Conservation (phyloP, 2,329 filamentous ascomycete genomes). For the Knufia fluminis region DNA sequence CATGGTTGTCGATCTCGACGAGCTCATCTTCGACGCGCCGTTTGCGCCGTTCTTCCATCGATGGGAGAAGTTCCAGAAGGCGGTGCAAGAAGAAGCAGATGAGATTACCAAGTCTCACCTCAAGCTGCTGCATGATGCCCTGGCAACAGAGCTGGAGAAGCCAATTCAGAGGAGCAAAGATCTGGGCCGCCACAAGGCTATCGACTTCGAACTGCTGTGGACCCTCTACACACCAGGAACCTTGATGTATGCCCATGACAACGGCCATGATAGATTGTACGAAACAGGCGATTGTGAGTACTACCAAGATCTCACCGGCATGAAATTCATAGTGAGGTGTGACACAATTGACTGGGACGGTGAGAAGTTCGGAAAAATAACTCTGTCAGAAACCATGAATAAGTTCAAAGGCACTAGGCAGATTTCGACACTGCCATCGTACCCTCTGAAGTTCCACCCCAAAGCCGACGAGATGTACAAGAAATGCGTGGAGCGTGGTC, state of each 20-base stretch:
- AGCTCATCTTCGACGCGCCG: slow-evolving; percentile 51
- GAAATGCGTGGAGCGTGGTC: slow-evolving; percentile 11
- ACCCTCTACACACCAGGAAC: slow-evolving; percentile 13
- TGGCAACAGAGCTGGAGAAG: slow-evolving; percentile 7
- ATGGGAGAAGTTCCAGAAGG: slow-evolving; percentile 42
- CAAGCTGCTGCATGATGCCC: slow-evolving; percentile 10
- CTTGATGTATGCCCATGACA: slow-evolving; percentile 12
- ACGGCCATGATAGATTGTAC: slow-evolving; percentile 7
- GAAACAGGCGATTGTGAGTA: slow-evolving; percentile 8
- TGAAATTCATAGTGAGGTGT: slow-evolving; percentile 7
- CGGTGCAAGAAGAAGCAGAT: slow-evolving; percentile 2
- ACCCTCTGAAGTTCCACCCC: slow-evolving; percentile 8
- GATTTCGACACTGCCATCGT: slow-evolving; percentile 10
- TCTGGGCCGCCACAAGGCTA: slow-evolving; percentile 7
- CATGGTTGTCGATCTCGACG: slow-evolving; percentile 49
- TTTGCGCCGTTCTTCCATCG: slow-evolving; percentile 59
- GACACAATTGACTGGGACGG: slow-evolving; percentile 12
- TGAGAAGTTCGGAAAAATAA: slow-evolving; percentile 8
- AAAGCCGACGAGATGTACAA: slow-evolving; percentile 10
- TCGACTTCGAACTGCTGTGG: slow-evolving; percentile 14
- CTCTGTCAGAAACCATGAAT: slow-evolving; percentile 6
- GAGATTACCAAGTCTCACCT: slow-evolving; percentile 9
- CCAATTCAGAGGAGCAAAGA: slow-evolving; percentile 6
- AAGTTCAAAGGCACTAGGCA: slow-evolving; percentile 12
- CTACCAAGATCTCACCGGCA: slow-evolving; percentile 5